Conservation (phyloP, 192 early-diverging fungal genomes). For the Backusella tuberculispora region DNA sequence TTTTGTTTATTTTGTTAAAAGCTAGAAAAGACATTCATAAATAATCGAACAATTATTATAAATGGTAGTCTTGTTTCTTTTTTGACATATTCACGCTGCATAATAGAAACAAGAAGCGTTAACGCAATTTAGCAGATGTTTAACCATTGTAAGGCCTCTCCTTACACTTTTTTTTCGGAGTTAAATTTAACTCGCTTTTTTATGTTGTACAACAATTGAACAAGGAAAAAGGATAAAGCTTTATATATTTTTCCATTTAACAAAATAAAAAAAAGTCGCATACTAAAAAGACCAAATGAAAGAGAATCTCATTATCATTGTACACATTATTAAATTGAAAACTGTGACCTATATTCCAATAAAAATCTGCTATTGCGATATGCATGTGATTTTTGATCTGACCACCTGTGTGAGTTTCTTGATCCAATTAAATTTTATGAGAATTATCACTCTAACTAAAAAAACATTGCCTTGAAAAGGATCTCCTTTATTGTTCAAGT, state of each 20-base stretch:
- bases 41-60: neutral
- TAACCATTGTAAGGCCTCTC: slow-evolving; percentile 4
- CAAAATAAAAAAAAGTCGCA: neutral
- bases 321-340: neutral
- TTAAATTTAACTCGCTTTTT: neutral
- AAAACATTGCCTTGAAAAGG: too few relatives aligned
- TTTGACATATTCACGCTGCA: neutral
- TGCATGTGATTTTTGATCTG: too few relatives aligned
- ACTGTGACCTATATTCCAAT: neutral
- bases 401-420: too few relatives aligned
- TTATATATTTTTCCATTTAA: neutral
- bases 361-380: too few relatives aligned
- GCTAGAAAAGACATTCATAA: neutral
- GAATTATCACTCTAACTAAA: too few relatives aligned
- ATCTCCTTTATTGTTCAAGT: too few relatives aligned
- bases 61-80: neutral
- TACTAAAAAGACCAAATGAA: too few relatives aligned
- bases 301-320: neutral
- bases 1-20: neutral
- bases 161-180: neutral
- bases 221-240: neutral
- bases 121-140: neutral
- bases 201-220: neutral
- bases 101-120: neutral
- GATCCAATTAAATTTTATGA: too few relatives aligned